phyloP scores from a whole-genome alignment of 805 yeast species.

The Nakazawaea peltata region DNA sequence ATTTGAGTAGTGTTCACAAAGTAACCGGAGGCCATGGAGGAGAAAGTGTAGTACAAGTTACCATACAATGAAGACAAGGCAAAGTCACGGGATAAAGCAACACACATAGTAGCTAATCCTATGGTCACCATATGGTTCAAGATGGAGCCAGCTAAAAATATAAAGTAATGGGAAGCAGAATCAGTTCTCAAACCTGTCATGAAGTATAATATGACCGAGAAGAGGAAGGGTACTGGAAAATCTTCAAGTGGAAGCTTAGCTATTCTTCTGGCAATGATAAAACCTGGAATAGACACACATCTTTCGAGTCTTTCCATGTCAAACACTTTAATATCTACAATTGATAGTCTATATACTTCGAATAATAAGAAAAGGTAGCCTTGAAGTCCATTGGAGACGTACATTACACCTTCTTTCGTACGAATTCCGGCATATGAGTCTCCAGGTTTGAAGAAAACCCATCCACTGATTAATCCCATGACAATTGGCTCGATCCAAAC shows the following conservation, averaged over 20 bases:
- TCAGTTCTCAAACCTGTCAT: slow-evolving; percentile 64
- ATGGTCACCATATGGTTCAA: slow-evolving; percentile 49
- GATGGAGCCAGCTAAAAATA: slow-evolving; percentile 53
- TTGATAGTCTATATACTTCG: slow-evolving; percentile 52
- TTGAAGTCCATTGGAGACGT: slow-evolving; percentile 44
- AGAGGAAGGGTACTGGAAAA: slow-evolving; percentile 50
- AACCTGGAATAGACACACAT: slow-evolving; percentile 60
- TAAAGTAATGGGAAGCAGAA: slow-evolving; percentile 42
- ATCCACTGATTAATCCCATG: slow-evolving; percentile 60
- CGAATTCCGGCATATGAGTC: slow-evolving; percentile 57
- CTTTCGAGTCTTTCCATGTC: slow-evolving; percentile 69
- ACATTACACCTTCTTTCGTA: slow-evolving; percentile 44
- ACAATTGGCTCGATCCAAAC: slow-evolving; percentile 33
- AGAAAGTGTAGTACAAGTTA: slow-evolving; percentile 60
- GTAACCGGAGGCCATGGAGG: slow-evolving; percentile 75
- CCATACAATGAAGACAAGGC: slow-evolving; percentile 53
- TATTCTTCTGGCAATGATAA: slow-evolving; percentile 54
- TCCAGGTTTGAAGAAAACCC: slow-evolving; percentile 66
- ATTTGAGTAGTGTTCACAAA: slow-evolving; percentile 63
- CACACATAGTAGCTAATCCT: slow-evolving; percentile 42
- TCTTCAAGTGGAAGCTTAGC: slow-evolving; percentile 67
- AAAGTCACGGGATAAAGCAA: slow-evolving; percentile 53
- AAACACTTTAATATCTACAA: slow-evolving; percentile 43
- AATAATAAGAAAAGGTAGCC: slow-evolving; percentile 47
- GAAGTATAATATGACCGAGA: slow-evolving; percentile 57